Conservation (phyloP, 1,284 basidiomycete species). For the Lignosus rhinocerotis region DNA sequence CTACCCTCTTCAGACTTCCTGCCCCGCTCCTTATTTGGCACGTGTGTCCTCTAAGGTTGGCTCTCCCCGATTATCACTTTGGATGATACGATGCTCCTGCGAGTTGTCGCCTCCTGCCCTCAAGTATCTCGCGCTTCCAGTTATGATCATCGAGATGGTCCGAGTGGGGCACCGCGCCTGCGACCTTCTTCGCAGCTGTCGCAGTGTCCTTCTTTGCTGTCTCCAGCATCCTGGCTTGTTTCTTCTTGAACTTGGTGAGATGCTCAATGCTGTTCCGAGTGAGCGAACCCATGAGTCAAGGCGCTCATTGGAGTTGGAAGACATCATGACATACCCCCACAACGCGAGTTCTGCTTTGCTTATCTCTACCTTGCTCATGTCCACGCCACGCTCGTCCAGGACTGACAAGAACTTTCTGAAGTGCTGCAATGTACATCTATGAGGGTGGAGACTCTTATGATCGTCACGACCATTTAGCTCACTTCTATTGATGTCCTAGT, state of each 20-base stretch:
- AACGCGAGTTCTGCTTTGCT: slow-evolving; percentile 60
- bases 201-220: slow-evolving; percentile 32
- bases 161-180: background rate
- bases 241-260: slow-evolving; percentile 46
- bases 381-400: slow-evolving; percentile 57
- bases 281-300: background rate
- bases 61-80: background rate
- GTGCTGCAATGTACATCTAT: slow-evolving; percentile 44
- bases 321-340: slow-evolving; percentile 47
- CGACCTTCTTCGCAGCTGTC: slow-evolving; percentile 2
- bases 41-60: background rate
- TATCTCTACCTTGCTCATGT: slow-evolving; percentile 61
- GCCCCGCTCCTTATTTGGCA: background rate
- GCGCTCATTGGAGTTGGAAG: background rate
- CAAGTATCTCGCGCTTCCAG: slow-evolving; percentile 21
- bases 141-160: background rate
- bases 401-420: slow-evolving; percentile 64
- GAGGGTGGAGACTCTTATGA: background rate
- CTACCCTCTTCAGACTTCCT: background rate
- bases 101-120: slow-evolving; percentile 13
- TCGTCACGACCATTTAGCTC: background rate
- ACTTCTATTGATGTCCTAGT: slow-evolving; percentile 17
- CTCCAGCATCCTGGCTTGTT: slow-evolving; percentile 32
- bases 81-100: background rate
- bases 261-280: slow-evolving; percentile 44